Conservation (phyloP, 176 grass and related monocot genomes). For the Canna indica region DNA sequence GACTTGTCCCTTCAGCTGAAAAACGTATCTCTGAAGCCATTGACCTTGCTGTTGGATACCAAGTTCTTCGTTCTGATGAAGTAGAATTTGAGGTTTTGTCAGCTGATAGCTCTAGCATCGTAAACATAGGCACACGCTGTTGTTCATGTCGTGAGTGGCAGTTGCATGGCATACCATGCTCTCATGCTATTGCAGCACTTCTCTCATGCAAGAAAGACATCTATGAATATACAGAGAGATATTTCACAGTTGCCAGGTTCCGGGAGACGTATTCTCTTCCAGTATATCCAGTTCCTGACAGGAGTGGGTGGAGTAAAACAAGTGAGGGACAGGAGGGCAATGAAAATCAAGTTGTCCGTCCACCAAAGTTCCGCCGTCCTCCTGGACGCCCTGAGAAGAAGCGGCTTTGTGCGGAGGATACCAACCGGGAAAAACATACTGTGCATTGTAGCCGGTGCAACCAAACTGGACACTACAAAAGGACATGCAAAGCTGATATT, state of each 20-base stretch:
- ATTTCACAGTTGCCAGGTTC: constrained; percentile 14
- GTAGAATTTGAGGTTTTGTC: constrained; percentile 30
- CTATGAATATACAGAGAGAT: constrained; percentile 22
- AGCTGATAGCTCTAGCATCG: constrained; percentile 18
- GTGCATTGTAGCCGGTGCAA: constrained; percentile 29
- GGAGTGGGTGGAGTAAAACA: constrained; percentile 8
- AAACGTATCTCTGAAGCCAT: constrained; percentile 8
- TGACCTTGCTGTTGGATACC: constrained; percentile 7
- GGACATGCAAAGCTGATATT: constrained; percentile 23
- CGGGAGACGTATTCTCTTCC: constrained; percentile 13
- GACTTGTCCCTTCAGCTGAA: constrained; percentile 18
- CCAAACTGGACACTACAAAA: constrained; percentile 29
- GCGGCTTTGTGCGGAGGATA: constrained; percentile 5
- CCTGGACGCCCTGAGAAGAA: constrained; percentile 25
- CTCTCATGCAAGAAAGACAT: constrained; percentile 14
- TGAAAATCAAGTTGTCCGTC: constrained; percentile 14
- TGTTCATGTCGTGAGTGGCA: constrained; percentile 28
- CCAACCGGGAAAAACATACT: constrained; percentile 13
- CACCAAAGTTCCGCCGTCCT: constrained; percentile 23
- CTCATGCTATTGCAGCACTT: constrained; percentile 23
- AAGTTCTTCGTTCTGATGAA: constrained; percentile 28
- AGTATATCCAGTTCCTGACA: constrained; percentile 17
- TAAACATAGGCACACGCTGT: constrained; percentile 19
- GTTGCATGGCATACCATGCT: constrained; percentile 22
- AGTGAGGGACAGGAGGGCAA: background rate